Evolutionary conservation across 331 rosid species (phyloP).

Genomic region (Malus hybrid): DNA sequence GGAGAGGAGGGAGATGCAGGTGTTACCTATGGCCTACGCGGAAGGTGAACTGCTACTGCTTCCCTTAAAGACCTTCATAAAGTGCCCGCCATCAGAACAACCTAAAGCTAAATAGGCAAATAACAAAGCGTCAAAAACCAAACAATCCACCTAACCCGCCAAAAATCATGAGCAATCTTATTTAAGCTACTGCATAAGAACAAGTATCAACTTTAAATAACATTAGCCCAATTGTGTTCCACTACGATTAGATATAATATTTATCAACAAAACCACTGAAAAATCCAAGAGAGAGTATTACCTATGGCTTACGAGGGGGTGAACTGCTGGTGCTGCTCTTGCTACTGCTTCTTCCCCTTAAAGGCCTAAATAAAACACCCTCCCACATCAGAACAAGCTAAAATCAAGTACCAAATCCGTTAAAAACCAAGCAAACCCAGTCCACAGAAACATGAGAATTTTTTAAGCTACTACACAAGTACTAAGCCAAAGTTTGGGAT

Average conservation of each 20-base stretch:
- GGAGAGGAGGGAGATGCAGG: conserved; percentile 10
- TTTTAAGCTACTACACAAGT: neutral
- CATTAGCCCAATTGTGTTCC: neutral
- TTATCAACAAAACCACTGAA: neutral
- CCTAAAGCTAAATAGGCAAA: neutral
- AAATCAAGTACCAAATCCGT: neutral
- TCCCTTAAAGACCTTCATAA: conserved; percentile 59
- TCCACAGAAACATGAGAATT: neutral
- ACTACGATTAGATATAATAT: neutral
- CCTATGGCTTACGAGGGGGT: conserved; percentile 87
- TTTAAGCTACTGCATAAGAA: neutral
- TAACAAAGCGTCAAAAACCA: too few relatives aligned
- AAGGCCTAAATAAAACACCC: conserved; percentile 40
- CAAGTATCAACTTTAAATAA: neutral
- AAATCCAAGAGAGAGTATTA: neutral
- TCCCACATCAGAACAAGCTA: neutral
- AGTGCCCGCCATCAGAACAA: neutral
- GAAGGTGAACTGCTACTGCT: conserved; percentile 73
- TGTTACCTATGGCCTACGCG: conserved; percentile 63
- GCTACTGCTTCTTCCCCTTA: conserved; percentile 81
- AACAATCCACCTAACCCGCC: neutral
- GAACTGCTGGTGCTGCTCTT: conserved; percentile 91
- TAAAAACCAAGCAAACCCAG: neutral
- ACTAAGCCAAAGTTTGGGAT: neutral
- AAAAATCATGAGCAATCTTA: neutral